Conservation (phyloP, 345 rosid species). For the Brassica juncea region DNA sequence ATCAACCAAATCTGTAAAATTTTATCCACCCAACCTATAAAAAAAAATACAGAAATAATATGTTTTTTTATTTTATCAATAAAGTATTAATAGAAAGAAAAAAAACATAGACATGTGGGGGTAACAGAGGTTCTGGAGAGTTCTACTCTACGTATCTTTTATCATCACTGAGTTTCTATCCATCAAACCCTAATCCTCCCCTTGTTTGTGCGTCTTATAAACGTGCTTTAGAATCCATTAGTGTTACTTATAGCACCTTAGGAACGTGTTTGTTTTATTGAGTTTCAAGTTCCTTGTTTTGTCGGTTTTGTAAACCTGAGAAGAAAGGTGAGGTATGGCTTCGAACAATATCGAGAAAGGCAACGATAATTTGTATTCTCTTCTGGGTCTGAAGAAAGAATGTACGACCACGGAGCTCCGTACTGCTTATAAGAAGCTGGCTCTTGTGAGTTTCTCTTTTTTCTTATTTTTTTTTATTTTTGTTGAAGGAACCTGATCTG, state of each 20-base stretch:
- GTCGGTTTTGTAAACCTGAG: background rate
- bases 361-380: constrained; percentile 55
- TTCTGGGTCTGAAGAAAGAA: constrained; percentile 77
- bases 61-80: background rate
- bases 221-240: background rate
- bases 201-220: background rate
- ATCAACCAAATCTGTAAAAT: background rate
- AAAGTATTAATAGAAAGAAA: background rate
- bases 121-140: constrained; percentile 38
- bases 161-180: background rate
- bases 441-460: constrained; percentile 55
- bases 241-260: too few relatives aligned
- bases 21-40: background rate
- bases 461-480: background rate
- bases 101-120: constrained; percentile 24
- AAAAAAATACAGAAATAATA: background rate
- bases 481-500: background rate
- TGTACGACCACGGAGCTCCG: constrained; percentile 75
- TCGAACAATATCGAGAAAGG: constrained; percentile 18
- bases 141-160: constrained; percentile 21
- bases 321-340: constrained; percentile 15
- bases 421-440: constrained; percentile 90
- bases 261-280: constrained; percentile 12
- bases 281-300: background rate
- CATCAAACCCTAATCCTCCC: background rate